These are phyloP conservation scores for Rehmannia glutinosa DNA, from an alignment of 257 asterid species.

Conservation along the genomic window DNA sequence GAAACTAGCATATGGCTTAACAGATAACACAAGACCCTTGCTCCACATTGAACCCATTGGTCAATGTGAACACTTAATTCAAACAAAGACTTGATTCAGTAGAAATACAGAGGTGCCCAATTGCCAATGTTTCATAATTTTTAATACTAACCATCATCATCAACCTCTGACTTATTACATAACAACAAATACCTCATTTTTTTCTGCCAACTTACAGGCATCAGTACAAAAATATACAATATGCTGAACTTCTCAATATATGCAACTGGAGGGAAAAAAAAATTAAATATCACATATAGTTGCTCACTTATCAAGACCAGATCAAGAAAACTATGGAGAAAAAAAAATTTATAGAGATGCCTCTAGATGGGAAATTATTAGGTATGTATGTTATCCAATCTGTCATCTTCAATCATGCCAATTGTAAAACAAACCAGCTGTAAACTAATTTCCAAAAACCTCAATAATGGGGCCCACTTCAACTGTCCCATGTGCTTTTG, in stretches of 20 bases:
- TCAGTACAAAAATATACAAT: no score
- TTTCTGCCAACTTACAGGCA: background rate
- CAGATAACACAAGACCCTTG: background rate
- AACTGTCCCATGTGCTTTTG: constrained; percentile 56
- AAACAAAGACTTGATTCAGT: background rate
- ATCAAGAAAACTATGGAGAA: constrained; percentile 28
- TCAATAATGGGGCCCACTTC: constrained; percentile 28
- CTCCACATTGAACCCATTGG: background rate
- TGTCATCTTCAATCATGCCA: constrained; percentile 73
- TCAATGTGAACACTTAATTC: background rate
- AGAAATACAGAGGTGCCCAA: no score
- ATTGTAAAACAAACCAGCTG: constrained; percentile 51
- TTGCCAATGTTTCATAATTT: no score
- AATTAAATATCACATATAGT: constrained; percentile 26
- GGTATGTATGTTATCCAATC: constrained; percentile 56
- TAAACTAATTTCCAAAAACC: constrained; percentile 44
- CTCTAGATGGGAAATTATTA: constrained; percentile 59
- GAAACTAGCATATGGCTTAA: background rate
- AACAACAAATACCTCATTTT: constrained; percentile 3
- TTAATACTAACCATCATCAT: no score
- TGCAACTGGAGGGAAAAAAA: constrained; percentile 17
- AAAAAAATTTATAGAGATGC: constrained; percentile 38
- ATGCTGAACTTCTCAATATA: constrained; percentile 16
- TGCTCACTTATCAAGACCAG: constrained; percentile 59
- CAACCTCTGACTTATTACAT: no score